Base-by-base conservation (phyloP, 768 basidiomycete species). In the Xerocomellus intermedius region DNA sequence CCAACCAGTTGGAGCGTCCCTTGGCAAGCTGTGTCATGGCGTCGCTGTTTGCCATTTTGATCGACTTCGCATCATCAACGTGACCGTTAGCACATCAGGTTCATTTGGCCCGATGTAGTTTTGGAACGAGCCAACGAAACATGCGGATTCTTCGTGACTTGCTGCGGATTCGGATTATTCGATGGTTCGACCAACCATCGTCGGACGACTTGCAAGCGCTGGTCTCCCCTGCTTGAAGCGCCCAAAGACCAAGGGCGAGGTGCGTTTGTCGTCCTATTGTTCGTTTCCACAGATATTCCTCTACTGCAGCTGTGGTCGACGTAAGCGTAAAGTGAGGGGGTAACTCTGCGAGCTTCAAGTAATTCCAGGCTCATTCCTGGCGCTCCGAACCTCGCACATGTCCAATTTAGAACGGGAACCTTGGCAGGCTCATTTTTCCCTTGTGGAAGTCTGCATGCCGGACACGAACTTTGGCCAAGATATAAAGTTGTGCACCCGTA, bases 1-100 rank as follows among this genome's bases (percentile, higher is more conserved):
- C 43, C 57, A 53, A 50, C 55, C 32, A 33, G 32, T 17, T 57
- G 55, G 58, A 54, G 54, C 8, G 59, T 42, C 16, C 54, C 52
- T 65, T 66, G 64, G 57, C 55, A 60, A 64, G 63, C 64, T 63
- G 63, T 65, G 52, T 2, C n/a, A 22, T 24, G 24, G 24, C 5
- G 30, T 24, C 37, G 30, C 51, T 9, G 33, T 39, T 22, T 44
- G 53, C 36, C 46, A 36, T 16, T 38, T 7, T 24, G 45, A 39
- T 32, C 36, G 10, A 33, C 32, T 4, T 17, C 42, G 21, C 17
- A 24, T 24, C 46, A 5, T 50, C 35, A 2, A 19, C 32, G 2
- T 24, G 24, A 24, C 2, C 2, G 12, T 10, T 32, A 1, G 12
- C 36, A 2, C 32, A 33, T 10, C 13, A 10, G 26, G 30, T 39